These are phyloP conservation scores for Lagerstroemia speciosa DNA, from an alignment of 345 rosid species.

Conservation along the genomic window DNA sequence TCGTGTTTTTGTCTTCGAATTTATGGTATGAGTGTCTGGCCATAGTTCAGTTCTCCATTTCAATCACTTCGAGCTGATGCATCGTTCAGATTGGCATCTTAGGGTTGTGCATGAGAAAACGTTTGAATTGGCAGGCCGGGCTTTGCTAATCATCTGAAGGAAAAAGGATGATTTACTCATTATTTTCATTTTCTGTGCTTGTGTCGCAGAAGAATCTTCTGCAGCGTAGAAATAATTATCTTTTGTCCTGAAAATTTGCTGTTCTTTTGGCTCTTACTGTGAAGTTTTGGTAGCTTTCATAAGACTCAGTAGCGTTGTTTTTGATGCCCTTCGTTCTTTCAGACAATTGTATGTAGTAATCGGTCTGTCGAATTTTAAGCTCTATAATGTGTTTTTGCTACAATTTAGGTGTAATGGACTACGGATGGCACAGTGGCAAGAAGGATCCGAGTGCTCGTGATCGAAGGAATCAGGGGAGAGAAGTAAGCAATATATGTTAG, in stretches of 20 bases:
- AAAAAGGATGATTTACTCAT: background rate
- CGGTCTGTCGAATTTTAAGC: background rate
- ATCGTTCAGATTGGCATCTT: background rate
- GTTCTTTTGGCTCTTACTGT: background rate
- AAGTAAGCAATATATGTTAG: slow-evolving; percentile 18
- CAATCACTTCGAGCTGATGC: background rate
- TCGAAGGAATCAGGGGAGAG: slow-evolving; percentile 29
- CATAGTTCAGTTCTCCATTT: background rate
- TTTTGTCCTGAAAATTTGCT: background rate
- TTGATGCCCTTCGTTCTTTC: background rate
- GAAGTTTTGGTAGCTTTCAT: background rate
- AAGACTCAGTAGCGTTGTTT: background rate
- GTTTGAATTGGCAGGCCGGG: background rate
- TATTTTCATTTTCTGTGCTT: background rate
- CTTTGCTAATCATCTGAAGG: background rate
- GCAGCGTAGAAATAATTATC: background rate
- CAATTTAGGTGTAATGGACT: slow-evolving; percentile 31
- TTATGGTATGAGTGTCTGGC: background rate
- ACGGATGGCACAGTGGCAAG: slow-evolving; percentile 20
- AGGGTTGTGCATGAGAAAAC: background rate
- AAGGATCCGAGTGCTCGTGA: slow-evolving; percentile 34
- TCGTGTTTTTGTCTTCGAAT: background rate
- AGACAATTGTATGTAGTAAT: background rate
- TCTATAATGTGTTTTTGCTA: background rate
- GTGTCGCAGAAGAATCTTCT: background rate